Percentiles rank a stretch among this genome's conserved stretches.
phyloP scores from a whole-genome alignment of 2,329 filamentous ascomycete genomes.

The Colletotrichum tofieldiae region DNA sequence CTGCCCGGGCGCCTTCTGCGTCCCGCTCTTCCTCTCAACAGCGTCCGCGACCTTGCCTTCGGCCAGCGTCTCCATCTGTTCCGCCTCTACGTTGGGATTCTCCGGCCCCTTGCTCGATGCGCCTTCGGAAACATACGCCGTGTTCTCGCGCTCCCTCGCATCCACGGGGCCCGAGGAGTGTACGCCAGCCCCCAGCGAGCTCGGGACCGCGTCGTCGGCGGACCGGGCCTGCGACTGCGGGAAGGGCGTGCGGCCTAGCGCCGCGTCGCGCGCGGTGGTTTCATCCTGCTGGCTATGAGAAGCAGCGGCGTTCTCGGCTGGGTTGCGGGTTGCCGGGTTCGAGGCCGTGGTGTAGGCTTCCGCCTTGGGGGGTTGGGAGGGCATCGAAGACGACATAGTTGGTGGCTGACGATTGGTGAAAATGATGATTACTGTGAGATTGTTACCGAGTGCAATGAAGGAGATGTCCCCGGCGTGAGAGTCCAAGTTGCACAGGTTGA shows the following conservation, averaged over 20 bases:
- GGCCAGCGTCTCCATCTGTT: constrained; percentile 46
- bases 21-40: constrained; percentile 46
- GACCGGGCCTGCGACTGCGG: constrained; percentile 22
- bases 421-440: neutral
- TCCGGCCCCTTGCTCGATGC: constrained; percentile 10
- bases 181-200: constrained; percentile 44
- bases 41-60: constrained; percentile 49
- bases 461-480: too few relatives aligned
- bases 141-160: constrained; percentile 41
- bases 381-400: constrained; percentile 25
- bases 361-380: constrained; percentile 35
- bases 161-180: constrained; percentile 44
- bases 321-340: constrained; percentile 28
- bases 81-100: constrained; percentile 47
- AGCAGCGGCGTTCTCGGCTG: constrained; percentile 28
- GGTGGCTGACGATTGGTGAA: neutral
- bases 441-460: neutral
- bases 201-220: constrained; percentile 42
- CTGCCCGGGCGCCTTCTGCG: constrained; percentile 44
- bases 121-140: constrained; percentile 19
- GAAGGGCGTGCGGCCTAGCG: constrained; percentile 36
- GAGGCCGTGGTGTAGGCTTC: constrained; percentile 33
- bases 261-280: constrained; percentile 24
- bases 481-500: neutral
- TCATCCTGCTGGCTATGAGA: constrained; percentile 5